Base-by-base conservation (phyloP, 148 eudicot genomes). In the Vaccinium vitisidaea region DNA sequence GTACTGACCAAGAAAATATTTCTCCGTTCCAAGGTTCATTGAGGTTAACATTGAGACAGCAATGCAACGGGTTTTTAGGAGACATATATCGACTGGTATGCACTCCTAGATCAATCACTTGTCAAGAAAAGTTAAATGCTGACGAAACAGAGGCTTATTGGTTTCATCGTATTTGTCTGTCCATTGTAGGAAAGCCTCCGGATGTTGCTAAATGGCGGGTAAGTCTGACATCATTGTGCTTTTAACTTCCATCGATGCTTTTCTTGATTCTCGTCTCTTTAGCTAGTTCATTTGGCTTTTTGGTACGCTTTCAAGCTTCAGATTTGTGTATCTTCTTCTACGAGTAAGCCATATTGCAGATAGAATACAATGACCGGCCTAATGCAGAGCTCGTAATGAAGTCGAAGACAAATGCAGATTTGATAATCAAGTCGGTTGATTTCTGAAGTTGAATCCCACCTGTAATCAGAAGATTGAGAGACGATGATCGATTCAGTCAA, bases 161-260 rank as follows among this genome's bases (percentile, higher is more conserved):
- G 84, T 83, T 81, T 75, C 70, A 2, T 46, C 15, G 55, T 83
- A 76, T 76, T 82, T 3, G 74, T 49, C 84, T 54, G 19, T 16
- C 78, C 83, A 19, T 77, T 46, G 79, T 85, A 96, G 94, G 92
- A 85, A 97, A 88, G 83, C 84, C 98, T 70, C 92, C 91, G 13
- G 94, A 94, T 75, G 93, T 88, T 73, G 98, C 99, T 59, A 93
- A 94, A 87, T 90, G 93, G 95, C 92, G 99, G 94, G 99, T 96
- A 94, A 88, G 91, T 55, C 82, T 77, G 27, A 43, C 25, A 21
- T 78, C n/a, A 4, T 46, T 11, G 27, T 65, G 65, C 59, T 84
- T 23, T 21, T 56, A 69, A 79, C 59, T 75, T 83, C 52, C 19
- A 25, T 82, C 27, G 15, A 49, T 32, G 49, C 4, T 36, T 82